Evolutionary conservation across 1,284 basidiomycete genomes (phyloP).

Genomic region (Hypsizygus ulmarius): DNA sequence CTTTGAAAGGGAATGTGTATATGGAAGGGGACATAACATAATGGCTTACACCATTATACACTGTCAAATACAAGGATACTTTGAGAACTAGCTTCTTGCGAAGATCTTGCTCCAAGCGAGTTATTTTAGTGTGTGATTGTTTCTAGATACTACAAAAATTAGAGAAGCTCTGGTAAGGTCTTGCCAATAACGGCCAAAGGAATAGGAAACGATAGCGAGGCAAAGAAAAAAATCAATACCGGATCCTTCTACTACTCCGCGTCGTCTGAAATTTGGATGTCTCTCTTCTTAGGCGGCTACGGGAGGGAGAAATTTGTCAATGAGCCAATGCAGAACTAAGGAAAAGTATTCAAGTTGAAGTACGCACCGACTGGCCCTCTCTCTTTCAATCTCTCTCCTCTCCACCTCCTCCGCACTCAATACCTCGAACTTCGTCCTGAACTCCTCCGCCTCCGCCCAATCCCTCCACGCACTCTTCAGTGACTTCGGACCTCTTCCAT

Average conservation of each 20-base stretch:
- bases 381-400: constrained; percentile 77
- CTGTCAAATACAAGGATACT: no score
- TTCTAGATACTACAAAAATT: no score
- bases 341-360: not conserved
- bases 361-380: constrained; percentile 63
- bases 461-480: constrained; percentile 92
- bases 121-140: no score
- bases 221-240: constrained; percentile 16
- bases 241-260: constrained; percentile 37
- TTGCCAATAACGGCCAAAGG: not conserved
- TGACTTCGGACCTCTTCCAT: constrained; percentile 76
- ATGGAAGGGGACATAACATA: no score
- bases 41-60: no score
- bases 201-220: not conserved
- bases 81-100: no score
- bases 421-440: constrained; percentile 86
- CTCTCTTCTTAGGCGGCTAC: constrained; percentile 67
- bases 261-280: constrained; percentile 72
- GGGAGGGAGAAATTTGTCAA: constrained; percentile 1
- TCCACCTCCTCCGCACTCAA: constrained; percentile 91
- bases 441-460: constrained; percentile 91
- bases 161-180: no score
- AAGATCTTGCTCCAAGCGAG: no score
- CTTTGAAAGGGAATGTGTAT: no score
- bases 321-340: constrained; percentile 10